These are phyloP conservation scores for Acorus calamus DNA, from an alignment of 106 monocot species.

Conservation along the genomic window DNA sequence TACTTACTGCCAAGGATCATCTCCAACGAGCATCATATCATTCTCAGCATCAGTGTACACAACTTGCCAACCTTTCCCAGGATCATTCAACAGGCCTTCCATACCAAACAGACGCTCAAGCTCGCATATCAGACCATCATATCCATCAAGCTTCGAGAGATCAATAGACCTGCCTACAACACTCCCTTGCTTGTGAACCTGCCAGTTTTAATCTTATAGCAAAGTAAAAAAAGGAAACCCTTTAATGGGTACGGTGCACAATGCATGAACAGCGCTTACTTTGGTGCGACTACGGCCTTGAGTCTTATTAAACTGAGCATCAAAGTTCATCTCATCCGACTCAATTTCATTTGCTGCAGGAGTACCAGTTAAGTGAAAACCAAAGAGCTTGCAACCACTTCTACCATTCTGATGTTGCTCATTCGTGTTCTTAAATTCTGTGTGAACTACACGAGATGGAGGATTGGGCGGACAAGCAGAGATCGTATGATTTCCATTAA, in stretches of 20 bases:
- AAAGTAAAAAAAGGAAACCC: not conserved
- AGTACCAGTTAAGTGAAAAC: constrained; percentile 60
- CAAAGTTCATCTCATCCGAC: constrained; percentile 6
- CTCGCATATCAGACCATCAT: constrained; percentile 26
- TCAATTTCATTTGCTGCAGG: constrained; percentile 13
- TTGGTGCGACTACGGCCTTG: constrained; percentile 22
- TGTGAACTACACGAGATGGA: not conserved
- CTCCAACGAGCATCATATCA: constrained; percentile 29
- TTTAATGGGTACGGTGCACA: constrained; percentile 10
- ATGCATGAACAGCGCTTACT: constrained; percentile 21
- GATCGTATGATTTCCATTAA: constrained; percentile 2
- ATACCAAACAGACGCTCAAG: constrained; percentile 30
- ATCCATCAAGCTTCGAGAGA: constrained; percentile 30
- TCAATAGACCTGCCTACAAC: constrained; percentile 21
- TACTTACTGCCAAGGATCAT: constrained; percentile 42
- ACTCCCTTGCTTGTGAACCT: constrained; percentile 41
- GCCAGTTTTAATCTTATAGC: constrained; percentile 16
- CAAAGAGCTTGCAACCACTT: constrained; percentile 70
- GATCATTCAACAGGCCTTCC: constrained; percentile 28
- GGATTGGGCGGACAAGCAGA: not conserved
- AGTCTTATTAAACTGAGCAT: constrained; percentile 15
- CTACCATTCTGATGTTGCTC: not conserved
- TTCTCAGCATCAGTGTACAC: constrained; percentile 23
- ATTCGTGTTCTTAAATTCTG: constrained; percentile 4
- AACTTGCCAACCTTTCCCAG: constrained; percentile 24